Conservation (phyloP, 495 filamentous ascomycete species). For the Penicillium desertorum region DNA sequence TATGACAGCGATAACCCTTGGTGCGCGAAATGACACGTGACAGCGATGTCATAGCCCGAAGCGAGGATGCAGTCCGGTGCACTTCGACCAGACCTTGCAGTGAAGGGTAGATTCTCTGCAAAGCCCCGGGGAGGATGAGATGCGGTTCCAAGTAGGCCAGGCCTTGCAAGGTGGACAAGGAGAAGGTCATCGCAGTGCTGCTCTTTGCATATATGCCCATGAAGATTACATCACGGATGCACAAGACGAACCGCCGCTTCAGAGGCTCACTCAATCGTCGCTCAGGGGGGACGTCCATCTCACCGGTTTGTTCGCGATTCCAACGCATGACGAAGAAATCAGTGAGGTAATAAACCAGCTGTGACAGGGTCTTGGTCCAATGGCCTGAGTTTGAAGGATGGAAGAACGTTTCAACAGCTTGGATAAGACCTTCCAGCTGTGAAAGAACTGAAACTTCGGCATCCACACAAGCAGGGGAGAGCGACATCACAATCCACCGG, state of each 20-base stretch:
- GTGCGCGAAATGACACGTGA: slow-evolving; percentile 85
- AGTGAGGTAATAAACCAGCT: slow-evolving; percentile 87
- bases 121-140: slow-evolving; percentile 86
- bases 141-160: slow-evolving; percentile 88
- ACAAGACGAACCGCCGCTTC: slow-evolving; percentile 87
- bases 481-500: slow-evolving; percentile 91
- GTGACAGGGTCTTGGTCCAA: slow-evolving; percentile 89
- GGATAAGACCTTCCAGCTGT: slow-evolving; percentile 87
- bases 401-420: slow-evolving; percentile 98
- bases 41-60: slow-evolving; percentile 85
- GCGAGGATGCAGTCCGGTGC: slow-evolving; percentile 90
- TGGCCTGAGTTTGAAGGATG: slow-evolving; percentile 93
- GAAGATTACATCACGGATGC: slow-evolving; percentile 88
- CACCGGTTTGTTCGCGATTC: slow-evolving; percentile 91
- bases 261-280: slow-evolving; percentile 74
- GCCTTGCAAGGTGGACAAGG: slow-evolving; percentile 82
- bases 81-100: slow-evolving; percentile 96
- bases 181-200: slow-evolving; percentile 83
- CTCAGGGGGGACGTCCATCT: slow-evolving; percentile 79
- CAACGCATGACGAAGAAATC: slow-evolving; percentile 98
- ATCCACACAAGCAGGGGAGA: slow-evolving; percentile 82
- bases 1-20: slow-evolving; percentile 91
- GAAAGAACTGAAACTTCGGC: slow-evolving; percentile 75
- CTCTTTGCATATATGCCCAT: slow-evolving; percentile 99
- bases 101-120: slow-evolving; percentile 95